A percentile compares a stretch with the other conserved stretches of the same genome.
Conservation (phyloP, 352 stramenopile genomes). For the Globisporangium paddicum region DNA sequence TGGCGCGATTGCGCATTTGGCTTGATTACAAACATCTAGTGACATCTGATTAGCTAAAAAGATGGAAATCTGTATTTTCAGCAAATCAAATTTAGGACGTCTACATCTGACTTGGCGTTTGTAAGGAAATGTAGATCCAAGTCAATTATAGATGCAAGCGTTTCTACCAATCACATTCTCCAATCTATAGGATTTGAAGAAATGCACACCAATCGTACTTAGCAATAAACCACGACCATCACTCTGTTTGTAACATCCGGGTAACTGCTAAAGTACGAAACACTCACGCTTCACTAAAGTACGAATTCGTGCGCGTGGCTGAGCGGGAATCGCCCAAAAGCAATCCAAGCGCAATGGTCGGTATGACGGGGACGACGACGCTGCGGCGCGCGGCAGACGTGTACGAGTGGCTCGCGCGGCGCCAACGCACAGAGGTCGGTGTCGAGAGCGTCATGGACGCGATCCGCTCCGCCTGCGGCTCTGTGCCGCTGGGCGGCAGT, state of each 20-base stretch:
- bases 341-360: constrained; percentile 11
- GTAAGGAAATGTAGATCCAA: no score
- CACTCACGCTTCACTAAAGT: background rate
- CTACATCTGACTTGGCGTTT: no score
- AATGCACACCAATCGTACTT: background rate
- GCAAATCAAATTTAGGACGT: no score
- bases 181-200: no score
- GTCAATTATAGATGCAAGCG: no score
- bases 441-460: constrained; percentile 25
- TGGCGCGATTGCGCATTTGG: constrained; percentile 2
- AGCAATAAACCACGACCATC: no score
- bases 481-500: constrained; percentile 46
- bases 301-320: background rate
- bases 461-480: constrained; percentile 41
- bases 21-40: background rate
- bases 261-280: no score
- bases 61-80: no score
- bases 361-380: constrained; percentile 5
- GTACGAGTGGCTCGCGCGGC: constrained; percentile 38
- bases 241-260: no score
- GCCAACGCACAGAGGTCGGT: constrained; percentile 24
- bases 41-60: no score
- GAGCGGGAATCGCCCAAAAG: constrained; percentile 1
- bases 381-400: constrained; percentile 16
- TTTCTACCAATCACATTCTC: no score